Conservation (phyloP, 768 basidiomycete species). For the Mrakia blollopis region DNA sequence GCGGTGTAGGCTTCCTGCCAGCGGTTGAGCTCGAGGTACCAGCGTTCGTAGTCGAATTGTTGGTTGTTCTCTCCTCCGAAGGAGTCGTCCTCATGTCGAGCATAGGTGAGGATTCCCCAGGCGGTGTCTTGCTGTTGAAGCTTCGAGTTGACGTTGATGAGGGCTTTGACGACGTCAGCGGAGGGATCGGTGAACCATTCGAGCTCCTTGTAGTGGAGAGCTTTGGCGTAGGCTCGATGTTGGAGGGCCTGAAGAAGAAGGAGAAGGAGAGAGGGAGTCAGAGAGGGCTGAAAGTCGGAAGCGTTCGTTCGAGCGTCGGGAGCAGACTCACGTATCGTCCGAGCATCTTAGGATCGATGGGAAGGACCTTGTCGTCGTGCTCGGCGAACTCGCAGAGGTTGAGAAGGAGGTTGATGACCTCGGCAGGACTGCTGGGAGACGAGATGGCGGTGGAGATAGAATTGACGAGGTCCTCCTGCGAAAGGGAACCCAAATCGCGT, state of each 20-base stretch:
- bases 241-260: constrained; percentile 58
- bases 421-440: constrained; percentile 69
- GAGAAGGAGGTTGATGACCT: constrained; percentile 82
- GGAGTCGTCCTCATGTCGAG: constrained; percentile 60
- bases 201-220: constrained; percentile 95
- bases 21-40: constrained; percentile 92
- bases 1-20: constrained; percentile 85
- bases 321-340: constrained; percentile 65
- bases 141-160: constrained; percentile 93
- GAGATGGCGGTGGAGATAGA: constrained; percentile 78
- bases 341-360: constrained; percentile 85
- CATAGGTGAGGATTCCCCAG: constrained; percentile 89
- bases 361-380: constrained; percentile 91
- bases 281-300: not conserved
- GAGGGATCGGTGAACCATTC: constrained; percentile 93
- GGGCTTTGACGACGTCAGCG: constrained; percentile 81
- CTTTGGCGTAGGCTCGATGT: constrained; percentile 93
- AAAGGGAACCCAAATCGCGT: not conserved
- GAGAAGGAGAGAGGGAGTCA: not conserved
- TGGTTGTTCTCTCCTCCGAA: constrained; percentile 55
- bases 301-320: not conserved
- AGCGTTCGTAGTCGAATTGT: constrained; percentile 75
- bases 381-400: constrained; percentile 99
- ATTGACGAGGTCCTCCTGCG: constrained; percentile 85
- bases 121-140: constrained; percentile 97